A percentile compares a stretch with the other conserved stretches of the same genome.
phyloP scores from a whole-genome alignment of 148 eudicot species.

The Suaeda aralocaspica region DNA sequence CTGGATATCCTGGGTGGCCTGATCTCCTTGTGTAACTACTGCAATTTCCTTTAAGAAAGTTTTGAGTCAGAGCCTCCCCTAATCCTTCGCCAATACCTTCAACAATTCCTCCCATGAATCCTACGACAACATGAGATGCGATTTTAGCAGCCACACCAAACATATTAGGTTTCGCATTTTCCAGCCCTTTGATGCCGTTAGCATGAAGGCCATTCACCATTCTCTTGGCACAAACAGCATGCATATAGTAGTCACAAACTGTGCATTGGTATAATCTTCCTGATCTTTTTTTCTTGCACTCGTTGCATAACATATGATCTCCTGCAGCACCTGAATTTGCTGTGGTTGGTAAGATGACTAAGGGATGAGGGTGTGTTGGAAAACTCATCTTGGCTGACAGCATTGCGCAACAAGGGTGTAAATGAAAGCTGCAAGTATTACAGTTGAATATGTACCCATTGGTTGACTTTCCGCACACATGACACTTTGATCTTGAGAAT shows the following conservation, averaged over 20 bases:
- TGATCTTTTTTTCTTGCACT: slow-evolving; percentile 62
- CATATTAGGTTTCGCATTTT: slow-evolving; percentile 31
- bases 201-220: slow-evolving; percentile 54
- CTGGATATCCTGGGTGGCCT: background rate
- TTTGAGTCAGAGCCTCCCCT: slow-evolving; percentile 50
- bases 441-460: slow-evolving; percentile 70
- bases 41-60: slow-evolving; percentile 29
- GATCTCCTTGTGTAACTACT: background rate
- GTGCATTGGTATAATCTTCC: slow-evolving; percentile 70
- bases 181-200: slow-evolving; percentile 33
- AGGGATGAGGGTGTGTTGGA: slow-evolving; percentile 54
- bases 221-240: slow-evolving; percentile 53
- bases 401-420: slow-evolving; percentile 89
- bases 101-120: slow-evolving; percentile 49
- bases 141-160: slow-evolving; percentile 42
- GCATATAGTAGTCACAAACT: slow-evolving; percentile 50
- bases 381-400: slow-evolving; percentile 57
- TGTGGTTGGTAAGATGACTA: slow-evolving; percentile 49
- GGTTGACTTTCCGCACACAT: slow-evolving; percentile 58
- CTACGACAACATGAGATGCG: slow-evolving; percentile 42
- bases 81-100: slow-evolving; percentile 65
- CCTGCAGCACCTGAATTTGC: slow-evolving; percentile 17
- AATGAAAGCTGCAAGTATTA: slow-evolving; percentile 70
- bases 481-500: slow-evolving; percentile 56
- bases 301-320: slow-evolving; percentile 40